Percentiles rank a stretch among this genome's conserved stretches.
Conservation (phyloP, 1,284 basidiomycete genomes). For the Ganoderma multipileum region DNA sequence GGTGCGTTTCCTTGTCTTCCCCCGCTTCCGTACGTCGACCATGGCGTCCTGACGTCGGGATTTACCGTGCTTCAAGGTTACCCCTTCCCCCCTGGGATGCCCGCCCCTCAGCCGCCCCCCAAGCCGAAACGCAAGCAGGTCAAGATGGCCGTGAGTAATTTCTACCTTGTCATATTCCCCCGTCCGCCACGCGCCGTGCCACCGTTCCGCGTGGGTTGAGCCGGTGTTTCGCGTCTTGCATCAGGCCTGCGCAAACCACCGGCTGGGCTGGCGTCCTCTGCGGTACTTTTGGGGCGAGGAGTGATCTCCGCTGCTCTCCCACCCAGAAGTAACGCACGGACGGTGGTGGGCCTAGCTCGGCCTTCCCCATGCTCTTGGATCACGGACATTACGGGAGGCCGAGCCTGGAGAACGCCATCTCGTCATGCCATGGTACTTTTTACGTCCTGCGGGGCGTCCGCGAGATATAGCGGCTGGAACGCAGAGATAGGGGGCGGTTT, state of each 20-base stretch:
- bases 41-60: background rate
- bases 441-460: background rate
- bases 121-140: conserved; percentile 84
- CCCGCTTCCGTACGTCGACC: conserved; percentile 13
- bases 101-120: conserved; percentile 34
- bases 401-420: background rate
- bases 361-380: background rate
- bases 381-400: background rate
- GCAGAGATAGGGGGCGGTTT: background rate
- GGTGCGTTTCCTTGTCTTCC: conserved; percentile 42
- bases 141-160: conserved; percentile 79
- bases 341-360: background rate
- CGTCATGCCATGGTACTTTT: background rate
- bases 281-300: conserved; percentile 3
- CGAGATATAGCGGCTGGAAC: conserved; percentile 6
- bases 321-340: background rate
- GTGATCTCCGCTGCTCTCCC: conserved; percentile 5
- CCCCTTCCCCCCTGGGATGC: conserved; percentile 40
- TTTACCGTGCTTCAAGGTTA: conserved; percentile 36
- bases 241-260: conserved; percentile 22
- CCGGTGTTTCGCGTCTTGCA: conserved; percentile 22
- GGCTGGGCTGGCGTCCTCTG: conserved; percentile 9
- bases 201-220: background rate
- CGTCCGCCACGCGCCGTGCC: conserved; percentile 6
- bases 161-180: conserved; percentile 16